These are phyloP conservation scores for Ocimum tenuiflorum DNA, from an alignment of 257 asterid genomes.

Conservation along the genomic window DNA sequence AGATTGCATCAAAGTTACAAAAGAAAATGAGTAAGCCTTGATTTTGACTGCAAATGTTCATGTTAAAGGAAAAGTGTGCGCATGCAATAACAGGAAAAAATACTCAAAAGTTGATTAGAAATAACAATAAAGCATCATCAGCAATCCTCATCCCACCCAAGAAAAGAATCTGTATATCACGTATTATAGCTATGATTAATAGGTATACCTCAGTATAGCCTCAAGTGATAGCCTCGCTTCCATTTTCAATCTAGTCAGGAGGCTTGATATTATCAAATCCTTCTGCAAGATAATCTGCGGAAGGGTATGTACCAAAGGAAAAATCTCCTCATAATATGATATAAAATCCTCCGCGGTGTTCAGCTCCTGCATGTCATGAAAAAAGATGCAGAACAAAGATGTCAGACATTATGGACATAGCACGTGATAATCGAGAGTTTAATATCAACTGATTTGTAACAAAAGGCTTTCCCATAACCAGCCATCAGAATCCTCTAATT, in stretches of 20 bases:
- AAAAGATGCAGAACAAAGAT: constrained; percentile 7
- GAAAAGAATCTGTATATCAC: background rate
- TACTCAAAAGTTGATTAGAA: background rate
- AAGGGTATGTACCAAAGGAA: constrained; percentile 83
- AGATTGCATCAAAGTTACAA: background rate
- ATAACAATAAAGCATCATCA: background rate
- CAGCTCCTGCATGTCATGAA: constrained; percentile 55
- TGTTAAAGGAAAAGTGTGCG: background rate
- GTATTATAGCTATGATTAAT: background rate
- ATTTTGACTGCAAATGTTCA: background rate
- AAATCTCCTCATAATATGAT: constrained; percentile 69
- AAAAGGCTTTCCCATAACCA: background rate
- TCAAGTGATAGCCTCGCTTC: constrained; percentile 70
- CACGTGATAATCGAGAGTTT: background rate
- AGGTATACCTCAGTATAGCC: constrained; percentile 67
- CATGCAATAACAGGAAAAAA: background rate
- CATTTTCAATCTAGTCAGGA: constrained; percentile 56
- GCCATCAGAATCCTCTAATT: background rate
- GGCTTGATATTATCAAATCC: constrained; percentile 52
- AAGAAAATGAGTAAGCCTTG: background rate
- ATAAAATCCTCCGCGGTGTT: constrained; percentile 92
- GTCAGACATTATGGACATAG: background rate
- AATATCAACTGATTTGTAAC: background rate
- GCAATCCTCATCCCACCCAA: constrained; percentile 4
- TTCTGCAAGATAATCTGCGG: constrained; percentile 83